Conservation (phyloP, 805 yeast genomes). For the Kazachstania viticola region DNA sequence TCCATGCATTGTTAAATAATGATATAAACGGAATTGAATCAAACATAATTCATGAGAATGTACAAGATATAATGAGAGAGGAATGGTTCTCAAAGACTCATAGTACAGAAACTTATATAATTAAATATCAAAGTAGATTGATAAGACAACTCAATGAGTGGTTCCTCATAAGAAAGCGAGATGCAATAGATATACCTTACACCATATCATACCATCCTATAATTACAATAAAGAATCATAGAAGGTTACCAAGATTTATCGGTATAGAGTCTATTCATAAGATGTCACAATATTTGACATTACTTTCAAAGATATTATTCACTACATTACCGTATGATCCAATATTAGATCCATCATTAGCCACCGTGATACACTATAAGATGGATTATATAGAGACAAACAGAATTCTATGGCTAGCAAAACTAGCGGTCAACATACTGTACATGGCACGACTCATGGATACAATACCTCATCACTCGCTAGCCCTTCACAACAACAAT, state of each 20-base stretch:
- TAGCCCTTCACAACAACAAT: no score
- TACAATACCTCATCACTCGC: conserved; percentile 9
- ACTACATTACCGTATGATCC: conserved; percentile 8
- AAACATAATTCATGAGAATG: no score
- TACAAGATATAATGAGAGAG: no score
- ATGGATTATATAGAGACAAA: conserved; percentile 2
- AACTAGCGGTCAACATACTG: conserved; percentile 9
- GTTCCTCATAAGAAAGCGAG: conserved; percentile 14
- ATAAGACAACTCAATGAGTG: conserved; percentile 9
- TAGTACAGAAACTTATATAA: no score
- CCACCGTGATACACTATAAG: background rate
- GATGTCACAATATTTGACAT: conserved; percentile 13
- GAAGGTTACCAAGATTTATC: conserved; percentile 11
- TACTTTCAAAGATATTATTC: conserved; percentile 8
- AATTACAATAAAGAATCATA: conserved; percentile 14
- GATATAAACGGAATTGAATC: no score
- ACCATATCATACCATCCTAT: conserved; percentile 18
- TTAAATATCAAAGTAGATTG: conserved; percentile 6
- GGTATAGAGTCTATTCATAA: conserved; percentile 12
- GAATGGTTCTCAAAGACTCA: no score
- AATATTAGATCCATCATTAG: no score
- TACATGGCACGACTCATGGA: conserved; percentile 9
- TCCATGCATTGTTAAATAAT: no score
- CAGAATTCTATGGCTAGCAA: conserved; percentile 9
- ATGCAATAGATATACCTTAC: conserved; percentile 15